phyloP scores from a whole-genome alignment of 1,139 yeast species.

The Saccharomycopsis hybrid region DNA sequence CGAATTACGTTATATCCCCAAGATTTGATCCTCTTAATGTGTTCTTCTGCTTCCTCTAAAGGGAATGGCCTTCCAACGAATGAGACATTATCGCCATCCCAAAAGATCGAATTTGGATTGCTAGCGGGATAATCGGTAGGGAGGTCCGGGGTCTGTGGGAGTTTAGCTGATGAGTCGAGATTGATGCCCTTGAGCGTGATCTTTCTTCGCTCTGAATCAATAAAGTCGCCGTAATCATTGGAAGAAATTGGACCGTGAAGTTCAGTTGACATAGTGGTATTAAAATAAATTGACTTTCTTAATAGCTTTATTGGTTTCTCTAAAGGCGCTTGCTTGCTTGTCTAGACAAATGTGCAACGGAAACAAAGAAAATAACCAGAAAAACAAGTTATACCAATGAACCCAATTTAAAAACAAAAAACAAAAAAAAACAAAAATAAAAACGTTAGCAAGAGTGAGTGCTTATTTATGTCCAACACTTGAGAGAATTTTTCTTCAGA shows the following conservation, averaged over 20 bases:
- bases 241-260: conserved; percentile 18
- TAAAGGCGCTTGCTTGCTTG: too few species aligned
- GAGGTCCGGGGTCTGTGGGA: conserved; percentile 53
- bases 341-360: too few species aligned
- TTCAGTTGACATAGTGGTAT: too few species aligned
- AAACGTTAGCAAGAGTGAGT: too few species aligned
- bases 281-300: too few species aligned
- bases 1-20: conserved; percentile 82
- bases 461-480: too few species aligned
- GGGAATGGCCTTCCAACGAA: conserved; percentile 83
- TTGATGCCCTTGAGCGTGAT: conserved; percentile 75
- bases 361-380: too few species aligned
- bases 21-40: conserved; percentile 61
- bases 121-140: conserved; percentile 45
- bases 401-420: too few species aligned
- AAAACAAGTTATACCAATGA: too few species aligned
- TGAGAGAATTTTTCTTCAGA: too few species aligned
- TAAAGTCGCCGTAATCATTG: conserved; percentile 46
- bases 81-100: conserved; percentile 64
- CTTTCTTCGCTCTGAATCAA: conserved; percentile 53
- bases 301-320: too few species aligned
- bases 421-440: too few species aligned
- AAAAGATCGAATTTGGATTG: conserved; percentile 39
- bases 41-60: conserved; percentile 61
- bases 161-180: conserved; percentile 68